A percentile compares a stretch with the other conserved stretches of the same genome.
Conservation (phyloP, 306 rosid genomes). For the Cajanus cajan region DNA sequence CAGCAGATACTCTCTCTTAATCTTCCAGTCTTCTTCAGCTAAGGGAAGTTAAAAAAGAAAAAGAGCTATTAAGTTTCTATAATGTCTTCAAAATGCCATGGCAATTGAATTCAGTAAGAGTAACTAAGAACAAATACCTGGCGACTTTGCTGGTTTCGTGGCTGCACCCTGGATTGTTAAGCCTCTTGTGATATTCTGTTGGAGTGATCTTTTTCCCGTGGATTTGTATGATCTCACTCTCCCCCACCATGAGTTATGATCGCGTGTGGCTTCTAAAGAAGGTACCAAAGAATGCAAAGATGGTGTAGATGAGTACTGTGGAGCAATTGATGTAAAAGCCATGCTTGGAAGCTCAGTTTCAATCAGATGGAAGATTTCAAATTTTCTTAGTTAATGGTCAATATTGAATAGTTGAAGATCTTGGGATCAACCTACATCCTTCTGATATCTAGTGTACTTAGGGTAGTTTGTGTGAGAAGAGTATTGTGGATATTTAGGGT, state of each 20-base stretch:
- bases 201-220: constrained; percentile 34
- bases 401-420: constrained; percentile 6
- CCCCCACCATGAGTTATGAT: constrained; percentile 41
- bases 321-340: constrained; percentile 60
- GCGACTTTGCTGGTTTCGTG: constrained; percentile 80
- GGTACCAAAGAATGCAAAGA: constrained; percentile 48
- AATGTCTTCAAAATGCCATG: constrained; percentile 1
- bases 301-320: constrained; percentile 50
- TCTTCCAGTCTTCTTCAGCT: constrained; percentile 99
- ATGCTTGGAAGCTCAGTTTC: constrained; percentile 37
- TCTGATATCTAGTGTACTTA: constrained; percentile 9
- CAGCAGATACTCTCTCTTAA: constrained; percentile 66
- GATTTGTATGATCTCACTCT: constrained; percentile 42
- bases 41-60: constrained; percentile 18
- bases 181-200: constrained; percentile 43
- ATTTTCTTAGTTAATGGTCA: not conserved
- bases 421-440: not conserved
- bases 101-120: not conserved
- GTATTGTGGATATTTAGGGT: constrained; percentile 43
- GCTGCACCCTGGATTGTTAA: constrained; percentile 65
- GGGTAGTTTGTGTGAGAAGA: constrained; percentile 12
- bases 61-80: constrained; percentile 19
- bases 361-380: constrained; percentile 12
- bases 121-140: constrained; percentile 56
- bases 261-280: constrained; percentile 45